Evolutionary conservation across 2,329 filamentous ascomycete genomes (phyloP), one percentile per base, ranked within the genome.

Genomic region (Diaporthe eres): DNA sequence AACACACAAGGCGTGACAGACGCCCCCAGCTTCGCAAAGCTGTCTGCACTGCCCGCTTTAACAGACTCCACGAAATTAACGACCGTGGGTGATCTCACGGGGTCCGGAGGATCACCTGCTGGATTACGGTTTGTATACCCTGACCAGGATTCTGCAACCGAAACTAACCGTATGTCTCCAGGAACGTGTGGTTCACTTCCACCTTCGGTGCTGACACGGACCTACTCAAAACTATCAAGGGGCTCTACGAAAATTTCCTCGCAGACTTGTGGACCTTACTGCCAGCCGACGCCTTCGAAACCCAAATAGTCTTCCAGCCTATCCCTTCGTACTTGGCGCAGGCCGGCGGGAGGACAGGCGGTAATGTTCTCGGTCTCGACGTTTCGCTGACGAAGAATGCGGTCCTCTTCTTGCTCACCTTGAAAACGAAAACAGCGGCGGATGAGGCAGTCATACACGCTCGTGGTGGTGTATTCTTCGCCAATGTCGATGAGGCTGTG

Each of bases 341-440:
- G 39, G 82, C 84, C 75, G 81, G 80, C 63, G 77, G 81, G 70
- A 80, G 81, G 47, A 83, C 81, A 68, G 84, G 86, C 72, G 85
- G 84, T 55, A 86, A 85, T 77, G 82, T 87, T 65, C 80, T 87
- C 44, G 84, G 83, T 5, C 79, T 87, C 15, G 82, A 83, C 6
- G 31, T 39, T 63, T 44, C 39, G 9, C 47, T 63, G 60, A 63
- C 37, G 15, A 63, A 47, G 60, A 63, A 63, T 28, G 60, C 60
- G 2, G 39, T 63, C 17, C 39, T 63, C n/a, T 63, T 63, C 39
- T 25, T 63, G 60, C 39, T 63, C 39, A 63, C 60, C n/a, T 44
- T 63, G 60, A 63, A 28, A 44, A 47, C 60, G 15, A 44, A 44
- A 1, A 63, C 60, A 22, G 15, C 39, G 39, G 60, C 39, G n/a